A percentile compares a stretch with the other conserved stretches of the same genome.
Conservation (phyloP, 2,329 filamentous ascomycete species). For the Decorospora gaudefroyi region DNA sequence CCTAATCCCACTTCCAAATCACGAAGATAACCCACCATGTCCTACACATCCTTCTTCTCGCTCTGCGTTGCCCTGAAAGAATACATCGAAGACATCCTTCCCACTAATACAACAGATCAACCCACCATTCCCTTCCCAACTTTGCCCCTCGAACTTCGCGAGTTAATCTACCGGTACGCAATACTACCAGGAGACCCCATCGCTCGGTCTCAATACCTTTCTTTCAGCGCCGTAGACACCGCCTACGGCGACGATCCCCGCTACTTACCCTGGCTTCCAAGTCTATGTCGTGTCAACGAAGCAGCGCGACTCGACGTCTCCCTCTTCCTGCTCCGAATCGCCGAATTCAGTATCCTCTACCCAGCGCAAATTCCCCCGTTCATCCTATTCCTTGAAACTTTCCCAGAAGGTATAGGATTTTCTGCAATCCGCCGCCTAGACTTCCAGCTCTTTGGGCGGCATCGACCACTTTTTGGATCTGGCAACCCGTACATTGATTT, state of each 20-base stretch:
- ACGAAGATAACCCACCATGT: not conserved
- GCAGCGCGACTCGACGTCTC: constrained; percentile 11
- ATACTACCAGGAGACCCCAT: not conserved
- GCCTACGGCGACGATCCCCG: not conserved
- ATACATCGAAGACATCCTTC: not conserved
- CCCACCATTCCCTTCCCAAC: not conserved
- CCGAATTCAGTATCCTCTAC: constrained; percentile 5
- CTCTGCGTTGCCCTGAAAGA: not conserved
- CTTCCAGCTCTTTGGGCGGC: constrained; percentile 9
- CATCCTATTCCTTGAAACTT: constrained; percentile 1
- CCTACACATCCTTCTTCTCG: not conserved
- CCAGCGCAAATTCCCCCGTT: constrained; percentile 1
- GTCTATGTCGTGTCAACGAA: constrained; percentile 11
- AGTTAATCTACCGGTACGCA: constrained; percentile 3
- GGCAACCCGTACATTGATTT: constrained; percentile 2
- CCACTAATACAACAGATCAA: not conserved
- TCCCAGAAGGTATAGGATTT: constrained; percentile 1
- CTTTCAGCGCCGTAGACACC: constrained; percentile 4
- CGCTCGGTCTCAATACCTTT: not conserved
- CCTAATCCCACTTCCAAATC: no score
- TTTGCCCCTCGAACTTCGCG: constrained; percentile 10
- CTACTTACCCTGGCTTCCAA: constrained; percentile 7
- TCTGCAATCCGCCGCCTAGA: constrained; percentile 4
- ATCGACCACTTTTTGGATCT: not conserved
- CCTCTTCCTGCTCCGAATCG: constrained; percentile 3